phyloP scores from a whole-genome alignment of 148 eudicot genomes.

The Amaranthus cruentus region DNA sequence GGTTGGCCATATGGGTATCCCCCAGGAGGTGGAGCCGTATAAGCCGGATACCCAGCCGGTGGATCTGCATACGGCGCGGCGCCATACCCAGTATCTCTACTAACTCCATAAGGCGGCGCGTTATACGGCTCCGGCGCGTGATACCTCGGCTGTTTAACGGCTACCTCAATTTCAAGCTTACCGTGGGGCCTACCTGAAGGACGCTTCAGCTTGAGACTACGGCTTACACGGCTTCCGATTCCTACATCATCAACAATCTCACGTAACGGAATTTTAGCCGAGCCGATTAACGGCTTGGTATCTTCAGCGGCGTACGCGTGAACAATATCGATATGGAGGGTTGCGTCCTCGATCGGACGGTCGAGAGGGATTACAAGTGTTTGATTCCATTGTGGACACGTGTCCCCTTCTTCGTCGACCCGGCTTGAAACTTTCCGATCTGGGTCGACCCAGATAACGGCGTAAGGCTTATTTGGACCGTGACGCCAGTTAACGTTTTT shows the following conservation, averaged over 20 bases:
- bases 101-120: slow-evolving; percentile 54
- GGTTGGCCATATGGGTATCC: slow-evolving; percentile 13
- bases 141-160: slow-evolving; percentile 46
- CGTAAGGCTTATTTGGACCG: slow-evolving; percentile 67
- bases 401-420: slow-evolving; percentile 67
- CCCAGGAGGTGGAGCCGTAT: slow-evolving; percentile 20
- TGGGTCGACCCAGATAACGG: slow-evolving; percentile 76
- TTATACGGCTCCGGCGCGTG: slow-evolving; percentile 52
- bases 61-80: background rate
- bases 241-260: slow-evolving; percentile 67
- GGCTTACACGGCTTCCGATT: slow-evolving; percentile 24
- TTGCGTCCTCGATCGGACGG: slow-evolving; percentile 57
- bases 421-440: slow-evolving; percentile 44
- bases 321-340: slow-evolving; percentile 61
- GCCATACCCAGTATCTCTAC: slow-evolving; percentile 19
- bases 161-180: slow-evolving; percentile 42
- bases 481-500: slow-evolving; percentile 91
- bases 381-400: slow-evolving; percentile 61
- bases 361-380: slow-evolving; percentile 54
- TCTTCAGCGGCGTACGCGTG: slow-evolving; percentile 56
- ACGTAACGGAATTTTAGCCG: slow-evolving; percentile 42
- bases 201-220: slow-evolving; percentile 53
- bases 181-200: slow-evolving; percentile 95
- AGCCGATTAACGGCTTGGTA: slow-evolving; percentile 75
- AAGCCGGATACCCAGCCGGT: slow-evolving; percentile 14